Base-by-base conservation (phyloP, 169 alveolate species). In the Babesia ovata region DNA sequence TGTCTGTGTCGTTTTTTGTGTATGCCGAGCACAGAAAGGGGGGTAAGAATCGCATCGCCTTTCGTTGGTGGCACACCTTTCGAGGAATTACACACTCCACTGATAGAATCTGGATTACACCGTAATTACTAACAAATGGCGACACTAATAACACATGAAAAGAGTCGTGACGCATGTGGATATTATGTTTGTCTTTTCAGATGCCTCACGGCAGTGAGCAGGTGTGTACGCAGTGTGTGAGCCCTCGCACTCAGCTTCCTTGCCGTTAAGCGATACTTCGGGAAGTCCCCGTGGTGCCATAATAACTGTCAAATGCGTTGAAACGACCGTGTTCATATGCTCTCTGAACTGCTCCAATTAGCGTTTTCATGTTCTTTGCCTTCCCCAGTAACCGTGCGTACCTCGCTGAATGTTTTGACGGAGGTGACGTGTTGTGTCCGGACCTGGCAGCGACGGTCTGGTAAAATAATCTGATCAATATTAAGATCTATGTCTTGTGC, bases 251-350 rank as follows among this genome's bases (percentile, higher is more conserved):
- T 33, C 39, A 33, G 2, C 39, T 33, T 33, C 39, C 39, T 33
- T 6, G 39, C 10, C 39, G 2, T 33, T 33, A 21, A 11, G 69
- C 86, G 19, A 45, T 57, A n/a, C 86, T 86, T 22, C 87, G 14
- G 65, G 79, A 28, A 26, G 65, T 65, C 14, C 75, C 90, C 36
- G 67, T 86, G 45, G 83, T 60, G 14, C 42, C 67, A 48, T 83
- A 83, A 22, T 70, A 71, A 21, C 73, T 49, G 71, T 83, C 90
- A 53, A 83, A 83, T 19, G 90, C 70, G 28, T 83, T 73, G 77
- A 87, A 92, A 11, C 92, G 66, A 10, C 96, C 96, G 62, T 89
- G 90, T 42, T 91, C 95, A 83, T 92, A 92, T 0, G 96, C 93
- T 53, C 91, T 73, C 77, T 92, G 94, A 11, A 92, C 91, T 59